Percentiles rank a stretch among this genome's conserved stretches.
These are phyloP conservation scores for Blakeslea trispora DNA, from an alignment of 371 early-diverging fungal species.

Conservation along the genomic window DNA sequence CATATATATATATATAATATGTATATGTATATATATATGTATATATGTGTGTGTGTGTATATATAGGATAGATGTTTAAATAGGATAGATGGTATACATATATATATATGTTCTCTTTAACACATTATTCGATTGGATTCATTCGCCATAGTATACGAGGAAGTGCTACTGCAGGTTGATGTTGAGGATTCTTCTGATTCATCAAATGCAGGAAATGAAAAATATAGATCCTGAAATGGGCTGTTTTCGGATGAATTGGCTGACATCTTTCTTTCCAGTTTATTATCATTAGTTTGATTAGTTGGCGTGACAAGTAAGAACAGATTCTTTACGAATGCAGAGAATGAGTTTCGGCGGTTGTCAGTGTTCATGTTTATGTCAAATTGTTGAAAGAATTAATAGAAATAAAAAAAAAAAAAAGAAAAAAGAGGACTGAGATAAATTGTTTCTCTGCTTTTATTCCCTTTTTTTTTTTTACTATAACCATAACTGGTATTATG, in stretches of 20 bases:
- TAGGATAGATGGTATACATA: no score
- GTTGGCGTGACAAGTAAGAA: conserved; percentile 31
- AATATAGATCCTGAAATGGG: conserved; percentile 29
- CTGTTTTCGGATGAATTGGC: conserved; percentile 12
- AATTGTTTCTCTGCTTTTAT: no score
- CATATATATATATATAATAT: no score
- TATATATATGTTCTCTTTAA: no score
- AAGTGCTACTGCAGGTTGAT: conserved; percentile 12
- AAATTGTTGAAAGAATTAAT: neutral
- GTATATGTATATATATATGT: no score
- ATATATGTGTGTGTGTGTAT: no score
- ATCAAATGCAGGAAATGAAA: conserved; percentile 32
- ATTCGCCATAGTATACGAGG: conserved; percentile 5
- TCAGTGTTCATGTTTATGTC: conserved; percentile 5
- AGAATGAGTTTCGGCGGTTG: conserved; percentile 29
- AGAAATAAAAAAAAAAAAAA: conserved; percentile 1
- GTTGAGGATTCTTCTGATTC: conserved; percentile 17
- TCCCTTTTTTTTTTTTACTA: conserved; percentile 8
- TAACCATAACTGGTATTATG: neutral
- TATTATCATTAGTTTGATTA: conserved; percentile 3
- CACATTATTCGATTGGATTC: conserved; percentile 23
- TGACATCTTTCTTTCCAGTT: conserved; percentile 9
- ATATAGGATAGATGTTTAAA: no score
- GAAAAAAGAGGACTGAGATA: no score
- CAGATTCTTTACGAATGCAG: conserved; percentile 33